Percentiles rank a stretch among this genome's conserved stretches.
Evolutionary conservation across 345 rosid genomes (phyloP).

Genomic region (Eutrema heterophyllum): DNA sequence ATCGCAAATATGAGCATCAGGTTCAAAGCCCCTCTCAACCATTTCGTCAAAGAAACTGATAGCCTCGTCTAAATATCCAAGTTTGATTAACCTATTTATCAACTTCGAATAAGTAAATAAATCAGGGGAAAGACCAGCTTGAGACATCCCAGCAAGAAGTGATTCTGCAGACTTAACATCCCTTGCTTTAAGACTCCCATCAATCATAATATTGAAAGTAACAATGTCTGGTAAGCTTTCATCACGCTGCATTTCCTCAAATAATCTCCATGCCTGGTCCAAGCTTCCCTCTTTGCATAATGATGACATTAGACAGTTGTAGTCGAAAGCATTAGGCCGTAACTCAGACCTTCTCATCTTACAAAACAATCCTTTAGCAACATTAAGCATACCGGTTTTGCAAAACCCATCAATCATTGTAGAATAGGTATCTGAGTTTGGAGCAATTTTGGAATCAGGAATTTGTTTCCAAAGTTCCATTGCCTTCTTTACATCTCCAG

Average conservation of each 20-base stretch:
- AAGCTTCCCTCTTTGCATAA: constrained; percentile 60
- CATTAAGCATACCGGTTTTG: constrained; percentile 45
- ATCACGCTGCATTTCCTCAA: constrained; percentile 42
- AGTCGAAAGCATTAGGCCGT: constrained; percentile 40
- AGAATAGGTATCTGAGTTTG: constrained; percentile 46
- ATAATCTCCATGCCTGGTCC: constrained; percentile 59
- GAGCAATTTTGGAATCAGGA: constrained; percentile 37
- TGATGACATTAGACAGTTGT: constrained; percentile 45
- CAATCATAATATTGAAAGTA: constrained; percentile 55
- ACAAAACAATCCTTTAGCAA: constrained; percentile 57
- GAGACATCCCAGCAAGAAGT: constrained; percentile 44
- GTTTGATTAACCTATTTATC: constrained; percentile 54
- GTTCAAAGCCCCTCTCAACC: constrained; percentile 51
- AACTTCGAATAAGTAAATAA: constrained; percentile 46
- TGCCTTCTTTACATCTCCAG: constrained; percentile 43
- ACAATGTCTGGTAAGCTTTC: constrained; percentile 35
- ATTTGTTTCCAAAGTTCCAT: constrained; percentile 56
- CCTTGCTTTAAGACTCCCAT: constrained; percentile 55
- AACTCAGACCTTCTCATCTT: constrained; percentile 41
- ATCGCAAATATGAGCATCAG: constrained; percentile 43
- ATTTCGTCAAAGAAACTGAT: constrained; percentile 45
- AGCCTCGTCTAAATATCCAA: constrained; percentile 52
- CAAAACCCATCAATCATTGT: constrained; percentile 51
- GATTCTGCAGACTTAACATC: constrained; percentile 45
- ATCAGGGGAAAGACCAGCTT: constrained; percentile 50